A percentile compares a stretch with the other conserved stretches of the same genome.
Evolutionary conservation across 768 basidiomycete genomes (phyloP).

Genomic region (Steccherinum ochraceum): DNA sequence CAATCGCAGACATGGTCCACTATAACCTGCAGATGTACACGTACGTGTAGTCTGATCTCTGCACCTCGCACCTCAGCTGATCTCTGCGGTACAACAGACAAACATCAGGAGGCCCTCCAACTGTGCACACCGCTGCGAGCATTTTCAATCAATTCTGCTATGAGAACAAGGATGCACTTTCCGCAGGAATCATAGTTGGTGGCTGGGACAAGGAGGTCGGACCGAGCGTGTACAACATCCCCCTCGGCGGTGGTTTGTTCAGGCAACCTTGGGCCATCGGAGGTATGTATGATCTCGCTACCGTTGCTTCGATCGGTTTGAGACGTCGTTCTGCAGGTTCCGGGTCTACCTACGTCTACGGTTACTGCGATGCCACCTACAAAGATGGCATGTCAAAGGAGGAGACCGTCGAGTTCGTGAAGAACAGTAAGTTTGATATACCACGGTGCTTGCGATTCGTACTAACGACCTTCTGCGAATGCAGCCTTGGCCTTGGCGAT

Average conservation of each 20-base stretch:
- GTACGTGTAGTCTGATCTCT: conserved; percentile 33
- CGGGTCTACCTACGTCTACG: conserved; percentile 97
- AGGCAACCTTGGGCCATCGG: conserved; percentile 99
- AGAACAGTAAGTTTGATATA: conserved; percentile 70
- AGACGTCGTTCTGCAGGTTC: conserved; percentile 67
- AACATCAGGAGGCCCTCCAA: conserved; percentile 53
- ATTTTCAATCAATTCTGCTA: conserved; percentile 88
- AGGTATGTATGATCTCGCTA: conserved; percentile 47
- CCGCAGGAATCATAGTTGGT: conserved; percentile 94
- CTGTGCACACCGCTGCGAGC: conserved; percentile 77
- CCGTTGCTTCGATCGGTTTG: too few species aligned
- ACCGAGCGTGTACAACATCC: conserved; percentile 94
- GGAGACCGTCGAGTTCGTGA: conserved; percentile 90
- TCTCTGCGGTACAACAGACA: conserved; percentile 44
- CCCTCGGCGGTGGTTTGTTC: conserved; percentile 94
- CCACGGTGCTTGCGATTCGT: not conserved
- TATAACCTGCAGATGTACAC: conserved; percentile 72
- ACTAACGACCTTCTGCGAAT: conserved; percentile 1
- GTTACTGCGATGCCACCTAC: conserved; percentile 98
- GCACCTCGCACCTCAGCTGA: conserved; percentile 1
- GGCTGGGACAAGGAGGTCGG: conserved; percentile 94
- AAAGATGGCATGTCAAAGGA: conserved; percentile 86
- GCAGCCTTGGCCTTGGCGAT: conserved; percentile 90
- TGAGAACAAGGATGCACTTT: conserved; percentile 83
- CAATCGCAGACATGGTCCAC: conserved; percentile 88